Conservation (phyloP, 768 basidiomycete genomes). For the Suillus clintonianus region DNA sequence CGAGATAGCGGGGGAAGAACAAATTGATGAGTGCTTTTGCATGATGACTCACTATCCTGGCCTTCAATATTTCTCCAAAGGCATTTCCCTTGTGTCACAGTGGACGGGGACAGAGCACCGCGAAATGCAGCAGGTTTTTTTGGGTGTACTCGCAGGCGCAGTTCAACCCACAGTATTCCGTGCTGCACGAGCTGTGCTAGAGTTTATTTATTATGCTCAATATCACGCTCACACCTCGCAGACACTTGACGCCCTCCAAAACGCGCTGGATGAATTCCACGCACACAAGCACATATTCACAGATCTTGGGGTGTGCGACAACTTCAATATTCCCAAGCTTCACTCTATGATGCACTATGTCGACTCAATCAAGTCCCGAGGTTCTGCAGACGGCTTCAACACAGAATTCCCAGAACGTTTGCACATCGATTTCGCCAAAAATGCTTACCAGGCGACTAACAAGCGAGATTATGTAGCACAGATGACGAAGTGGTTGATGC, state of each 20-base stretch:
- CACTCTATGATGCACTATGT: too few relatives aligned
- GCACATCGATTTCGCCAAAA: too few relatives aligned
- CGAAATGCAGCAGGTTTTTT: not conserved
- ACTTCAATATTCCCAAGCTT: not conserved
- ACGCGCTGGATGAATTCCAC: not conserved
- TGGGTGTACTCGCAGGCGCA: not conserved
- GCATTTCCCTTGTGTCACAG: not conserved
- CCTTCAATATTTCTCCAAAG: not conserved
- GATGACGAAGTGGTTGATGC: constrained; percentile 9
- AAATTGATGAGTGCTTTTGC: not conserved
- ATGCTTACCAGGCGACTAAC: not conserved
- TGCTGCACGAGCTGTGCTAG: not conserved
- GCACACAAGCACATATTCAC: not conserved
- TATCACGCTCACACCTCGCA: not conserved
- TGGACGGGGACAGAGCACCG: not conserved
- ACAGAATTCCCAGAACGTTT: too few relatives aligned
- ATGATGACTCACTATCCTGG: not conserved
- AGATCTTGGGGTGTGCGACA: not conserved
- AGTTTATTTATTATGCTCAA: not conserved
- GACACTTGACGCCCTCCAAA: not conserved
- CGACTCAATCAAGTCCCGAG: too few relatives aligned
- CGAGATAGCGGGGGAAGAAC: not conserved
- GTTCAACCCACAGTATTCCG: not conserved
- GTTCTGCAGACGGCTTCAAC: too few relatives aligned
- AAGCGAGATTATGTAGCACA: constrained; percentile 1